A percentile compares a stretch with the other conserved stretches of the same genome.
phyloP scores from a whole-genome alignment of 1,284 basidiomycete genomes.

The Taiwanofungus camphoratus region DNA sequence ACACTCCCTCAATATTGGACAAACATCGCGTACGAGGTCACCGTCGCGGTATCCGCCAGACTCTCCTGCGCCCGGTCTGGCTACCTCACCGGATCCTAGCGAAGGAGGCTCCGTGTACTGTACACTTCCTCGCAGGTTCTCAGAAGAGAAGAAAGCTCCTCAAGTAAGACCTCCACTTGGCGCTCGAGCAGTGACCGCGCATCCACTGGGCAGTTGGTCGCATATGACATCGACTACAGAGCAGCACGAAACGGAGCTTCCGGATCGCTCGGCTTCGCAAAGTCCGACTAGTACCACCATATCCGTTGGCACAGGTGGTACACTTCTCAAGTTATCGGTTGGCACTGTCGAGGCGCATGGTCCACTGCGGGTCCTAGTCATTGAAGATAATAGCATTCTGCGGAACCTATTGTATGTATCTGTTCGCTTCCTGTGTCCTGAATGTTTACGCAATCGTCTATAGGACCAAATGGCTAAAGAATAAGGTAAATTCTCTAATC shows the following conservation, averaged over 20 bases:
- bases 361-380: constrained; percentile 63
- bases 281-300: constrained; percentile 42
- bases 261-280: constrained; percentile 16
- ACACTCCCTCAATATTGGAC: constrained; percentile 52
- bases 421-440: constrained; percentile 15
- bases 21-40: constrained; percentile 16
- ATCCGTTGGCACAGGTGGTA: constrained; percentile 52
- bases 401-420: constrained; percentile 60
- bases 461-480: constrained; percentile 75
- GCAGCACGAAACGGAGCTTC: constrained; percentile 25
- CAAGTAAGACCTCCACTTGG: constrained; percentile 36
- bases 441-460: constrained; percentile 26
- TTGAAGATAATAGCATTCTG: constrained; percentile 80
- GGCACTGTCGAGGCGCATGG: constrained; percentile 36
- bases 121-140: constrained; percentile 40
- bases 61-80: background rate
- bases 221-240: constrained; percentile 28
- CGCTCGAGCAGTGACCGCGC: constrained; percentile 43
- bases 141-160: constrained; percentile 35
- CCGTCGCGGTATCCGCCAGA: constrained; percentile 4
- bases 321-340: constrained; percentile 56
- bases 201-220: constrained; percentile 39
- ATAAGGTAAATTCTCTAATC: constrained; percentile 43
- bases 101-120: constrained; percentile 16
- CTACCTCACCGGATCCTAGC: constrained; percentile 7